A percentile compares a stretch with the other conserved stretches of the same genome.
Conservation (phyloP, 345 rosid genomes). For the Gossypium thurberi region DNA sequence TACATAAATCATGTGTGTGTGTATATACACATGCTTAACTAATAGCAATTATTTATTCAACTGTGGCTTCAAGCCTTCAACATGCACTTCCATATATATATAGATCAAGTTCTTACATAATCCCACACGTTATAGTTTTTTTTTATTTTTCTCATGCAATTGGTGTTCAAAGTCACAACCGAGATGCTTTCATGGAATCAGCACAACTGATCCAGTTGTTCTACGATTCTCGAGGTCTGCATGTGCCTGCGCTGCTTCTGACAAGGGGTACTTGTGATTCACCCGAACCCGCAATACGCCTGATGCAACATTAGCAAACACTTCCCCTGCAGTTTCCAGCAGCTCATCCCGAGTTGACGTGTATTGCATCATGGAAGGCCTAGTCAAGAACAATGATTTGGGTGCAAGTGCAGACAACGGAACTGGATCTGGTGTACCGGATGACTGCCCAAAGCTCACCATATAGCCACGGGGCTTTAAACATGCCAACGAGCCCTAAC, state of each 20-base stretch:
- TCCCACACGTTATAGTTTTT: neutral
- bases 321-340: slow-evolving; percentile 66
- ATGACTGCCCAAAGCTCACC: slow-evolving; percentile 89
- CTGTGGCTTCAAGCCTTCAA: neutral
- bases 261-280: slow-evolving; percentile 67
- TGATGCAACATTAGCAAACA: slow-evolving; percentile 47
- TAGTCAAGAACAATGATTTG: slow-evolving; percentile 71
- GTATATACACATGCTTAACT: too few species aligned
- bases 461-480: slow-evolving; percentile 67
- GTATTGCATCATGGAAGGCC: slow-evolving; percentile 74
- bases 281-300: slow-evolving; percentile 57
- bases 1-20: too few species aligned
- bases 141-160: too few species aligned
- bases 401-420: slow-evolving; percentile 61
- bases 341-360: slow-evolving; percentile 66
- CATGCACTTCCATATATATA: neutral
- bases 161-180: neutral
- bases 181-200: slow-evolving; percentile 46
- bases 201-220: slow-evolving; percentile 70
- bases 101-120: neutral
- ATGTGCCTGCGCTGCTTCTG: slow-evolving; percentile 68
- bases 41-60: neutral
- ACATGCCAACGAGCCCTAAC: slow-evolving; percentile 79
- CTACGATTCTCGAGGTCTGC: slow-evolving; percentile 63
- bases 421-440: slow-evolving; percentile 68